phyloP scores from a whole-genome alignment of 2,329 filamentous ascomycete genomes.

The Neonectria faginata region DNA sequence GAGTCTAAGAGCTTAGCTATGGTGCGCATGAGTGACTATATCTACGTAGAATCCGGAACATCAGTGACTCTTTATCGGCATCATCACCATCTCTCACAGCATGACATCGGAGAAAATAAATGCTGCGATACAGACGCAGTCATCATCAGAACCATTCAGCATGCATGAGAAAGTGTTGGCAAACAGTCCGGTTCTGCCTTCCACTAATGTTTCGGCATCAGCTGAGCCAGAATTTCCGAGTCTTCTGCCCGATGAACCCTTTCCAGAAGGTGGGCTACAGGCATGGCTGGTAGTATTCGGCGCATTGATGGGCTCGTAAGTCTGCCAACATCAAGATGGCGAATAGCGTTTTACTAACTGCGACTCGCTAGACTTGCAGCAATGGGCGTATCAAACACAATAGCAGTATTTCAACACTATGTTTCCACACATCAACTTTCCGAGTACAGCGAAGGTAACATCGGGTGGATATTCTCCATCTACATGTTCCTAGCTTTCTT shows the following conservation, averaged over 20 bases:
- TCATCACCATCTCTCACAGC: neutral
- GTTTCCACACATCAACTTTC: conserved; percentile 70
- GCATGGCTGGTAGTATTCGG: conserved; percentile 1
- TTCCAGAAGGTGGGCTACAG: neutral
- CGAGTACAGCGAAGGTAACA: conserved; percentile 65
- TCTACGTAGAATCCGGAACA: neutral
- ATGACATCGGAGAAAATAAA: neutral
- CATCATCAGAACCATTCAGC: neutral
- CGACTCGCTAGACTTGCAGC: neutral
- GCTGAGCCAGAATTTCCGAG: neutral
- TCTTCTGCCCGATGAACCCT: neutral
- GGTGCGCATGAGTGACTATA: neutral
- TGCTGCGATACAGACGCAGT: neutral
- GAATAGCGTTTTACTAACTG: neutral
- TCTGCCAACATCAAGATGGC: neutral
- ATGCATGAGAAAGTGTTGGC: neutral
- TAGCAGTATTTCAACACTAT: conserved; percentile 75
- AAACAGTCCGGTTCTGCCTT: neutral
- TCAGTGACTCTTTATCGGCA: neutral
- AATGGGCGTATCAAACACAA: conserved; percentile 61
- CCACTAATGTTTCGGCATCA: neutral
- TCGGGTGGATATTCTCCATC: conserved; percentile 78
- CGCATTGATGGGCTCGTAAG: conserved; percentile 1
- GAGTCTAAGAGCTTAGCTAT: neutral
- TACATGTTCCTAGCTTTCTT: conserved; percentile 77